phyloP scores from a whole-genome alignment of 768 basidiomycete genomes.

The Pleurotus cornucopiae region DNA sequence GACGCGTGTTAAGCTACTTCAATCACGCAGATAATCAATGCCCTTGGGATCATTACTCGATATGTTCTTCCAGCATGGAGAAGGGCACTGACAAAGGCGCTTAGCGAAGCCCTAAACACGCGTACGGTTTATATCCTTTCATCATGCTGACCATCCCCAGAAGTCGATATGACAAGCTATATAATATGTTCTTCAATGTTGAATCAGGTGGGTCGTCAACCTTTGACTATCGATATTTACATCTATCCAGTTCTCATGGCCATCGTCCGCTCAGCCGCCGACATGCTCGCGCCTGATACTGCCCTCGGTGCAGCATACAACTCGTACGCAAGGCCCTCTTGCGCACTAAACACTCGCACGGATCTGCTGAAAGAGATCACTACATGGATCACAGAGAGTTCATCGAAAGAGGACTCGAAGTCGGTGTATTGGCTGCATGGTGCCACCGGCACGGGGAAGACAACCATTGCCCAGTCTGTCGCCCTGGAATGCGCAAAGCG shows the following conservation, averaged over 20 bases:
- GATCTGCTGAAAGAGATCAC: background rate
- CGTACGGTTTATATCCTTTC: too few species aligned
- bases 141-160: too few species aligned
- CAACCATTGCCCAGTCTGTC: constrained; percentile 26
- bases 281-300: background rate
- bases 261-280: background rate
- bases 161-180: too few species aligned
- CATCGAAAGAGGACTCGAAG: background rate
- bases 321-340: background rate
- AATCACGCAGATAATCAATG: too few species aligned
- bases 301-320: background rate
- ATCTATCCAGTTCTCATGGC: background rate
- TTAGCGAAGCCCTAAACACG: too few species aligned
- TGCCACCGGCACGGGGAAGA: constrained; percentile 29
- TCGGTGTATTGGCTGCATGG: constrained; percentile 28
- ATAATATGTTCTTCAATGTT: too few species aligned
- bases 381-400: background rate
- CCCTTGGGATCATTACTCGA: too few species aligned
- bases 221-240: too few species aligned
- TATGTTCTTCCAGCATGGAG: too few species aligned
- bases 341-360: constrained; percentile 1
- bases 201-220: too few species aligned
- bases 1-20: too few species aligned
- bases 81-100: too few species aligned
- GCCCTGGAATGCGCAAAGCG: constrained; percentile 11